Base-by-base conservation (phyloP, 208 protist species). In the Trypanosoma rangeli region DNA sequence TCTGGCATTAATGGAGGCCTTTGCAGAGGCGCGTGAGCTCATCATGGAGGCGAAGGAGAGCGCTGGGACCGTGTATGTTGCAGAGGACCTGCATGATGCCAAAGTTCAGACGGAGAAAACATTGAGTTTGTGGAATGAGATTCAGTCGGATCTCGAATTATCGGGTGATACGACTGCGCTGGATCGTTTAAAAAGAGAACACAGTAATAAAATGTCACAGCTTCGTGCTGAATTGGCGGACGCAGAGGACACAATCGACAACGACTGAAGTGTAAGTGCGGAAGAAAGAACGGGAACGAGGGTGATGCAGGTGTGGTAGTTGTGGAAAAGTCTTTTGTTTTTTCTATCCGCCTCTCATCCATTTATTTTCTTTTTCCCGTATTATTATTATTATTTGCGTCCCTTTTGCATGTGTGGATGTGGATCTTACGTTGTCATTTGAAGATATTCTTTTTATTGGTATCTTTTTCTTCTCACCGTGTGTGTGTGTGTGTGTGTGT, bases 81-180 rank as follows among this genome's bases (percentile, higher is more conserved):
- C 57, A 13, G 89, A 92, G 4, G 89, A 94, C 56, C 81, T 92
- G 24, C 70, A 89, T 28, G 89, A 94, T 55, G 89, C 89, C 0
- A 64, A 67, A 50, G 58, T 28, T 20, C 73, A 87, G 61, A 87
- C 83, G 3, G 65, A 83, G 20, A 76, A 89, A 18, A 77, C 80
- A 46, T 52, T 94, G 57, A 57, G 78, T 22, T 72, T 78, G 12
- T 94, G 84, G 86, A 64, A 76, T 16, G 72, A 64, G 1, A 46
- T 94, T 20, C 72, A 82, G 37, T 52, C 69, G 22, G 12, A 52
- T 5, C 37, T 92, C 12, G 66, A 81, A 53, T 22, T 58, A 15
- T 26, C 50, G 5, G 84, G 85, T 1, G 42, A 83, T n/a, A 49
- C 28, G 16, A 76, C 60, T 24, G 39, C 68, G 58, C 65, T 87